Base-by-base conservation (phyloP, 2,329 filamentous ascomycete genomes). In the Colletotrichum sublineola region DNA sequence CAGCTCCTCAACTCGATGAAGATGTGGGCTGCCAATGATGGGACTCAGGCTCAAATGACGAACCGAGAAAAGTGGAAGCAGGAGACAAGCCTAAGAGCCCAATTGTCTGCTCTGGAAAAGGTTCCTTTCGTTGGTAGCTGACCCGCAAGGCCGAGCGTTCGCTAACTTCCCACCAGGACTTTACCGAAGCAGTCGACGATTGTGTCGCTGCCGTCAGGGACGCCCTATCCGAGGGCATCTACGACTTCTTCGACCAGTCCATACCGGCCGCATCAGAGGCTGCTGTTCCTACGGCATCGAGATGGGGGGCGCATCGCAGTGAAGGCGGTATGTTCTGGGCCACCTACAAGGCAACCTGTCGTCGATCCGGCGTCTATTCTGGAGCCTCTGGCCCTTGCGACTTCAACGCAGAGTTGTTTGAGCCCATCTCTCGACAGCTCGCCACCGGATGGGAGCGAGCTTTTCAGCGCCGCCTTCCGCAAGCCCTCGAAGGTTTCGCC, bases 331-430 rank as follows among this genome's bases (percentile, higher is more conserved):
- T 80, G 48, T 24, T 48, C 4, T 79, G 75, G 75, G n/a, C 67
- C 5, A 77, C 77, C 0, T 80, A 80, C 70, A 78, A 76, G 63
- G 79, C 79, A 12, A 77, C 75, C 0, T 75, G 74, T 42, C 68
- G 75, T 8, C 73, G 78, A 6, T 11, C 62, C n/a, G 77, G 78
- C 2, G 69, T 74, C 0, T 79, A 63, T 5, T 3, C 56, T 6
- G 76, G 77, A 5, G 44, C 67, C 15, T 58, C 67, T 33, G 75
- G 77, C 8, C 61, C 24, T n/a, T 5, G 63, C 5, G 74, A 80
- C 63, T 78, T 79, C 70, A 79, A 80, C 29, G 72, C 56, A 1
- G 78, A 80, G 48, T 77, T 80, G 6, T 75, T 77, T 7, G 72
- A 74, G 12, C 77, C 77, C 0, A 75, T 79, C 12, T 63, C 67